Conservation (phyloP, 345 rosid species). For the Pseudoturritis turrita region DNA sequence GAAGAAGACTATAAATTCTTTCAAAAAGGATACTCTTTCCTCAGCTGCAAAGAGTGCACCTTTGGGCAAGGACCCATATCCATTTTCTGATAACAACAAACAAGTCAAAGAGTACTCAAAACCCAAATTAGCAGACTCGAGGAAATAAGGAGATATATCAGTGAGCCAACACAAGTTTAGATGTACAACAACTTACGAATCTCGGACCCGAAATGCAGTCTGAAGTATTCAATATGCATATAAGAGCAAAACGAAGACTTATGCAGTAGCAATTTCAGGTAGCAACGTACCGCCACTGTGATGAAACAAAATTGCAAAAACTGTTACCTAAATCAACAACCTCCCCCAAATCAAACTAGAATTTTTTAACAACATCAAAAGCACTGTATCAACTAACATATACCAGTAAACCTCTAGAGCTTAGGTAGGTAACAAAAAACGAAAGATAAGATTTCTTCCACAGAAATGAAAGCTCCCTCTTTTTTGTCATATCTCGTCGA, state of each 20-base stretch:
- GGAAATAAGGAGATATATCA: not conserved
- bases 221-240: constrained; percentile 9
- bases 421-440: not conserved
- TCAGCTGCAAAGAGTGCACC: constrained; percentile 91
- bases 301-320: constrained; percentile 6
- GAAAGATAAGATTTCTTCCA: not conserved
- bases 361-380: not conserved
- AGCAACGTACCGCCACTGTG: constrained; percentile 10
- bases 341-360: not conserved
- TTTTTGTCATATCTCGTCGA: not conserved
- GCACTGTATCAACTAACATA: not conserved
- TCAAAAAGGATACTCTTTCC: constrained; percentile 85
- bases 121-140: not conserved
- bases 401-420: not conserved
- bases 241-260: constrained; percentile 18
- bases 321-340: constrained; percentile 11
- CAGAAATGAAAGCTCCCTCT: not conserved
- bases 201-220: not conserved
- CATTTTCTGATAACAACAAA: constrained; percentile 71
- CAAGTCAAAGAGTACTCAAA: constrained; percentile 5
- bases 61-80: constrained; percentile 99
- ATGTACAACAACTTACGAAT: constrained; percentile 18
- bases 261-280: constrained; percentile 4
- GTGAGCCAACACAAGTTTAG: not conserved
- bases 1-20: not conserved